These are phyloP conservation scores for Malassezia yamatoensis DNA, from an alignment of 1,284 basidiomycete species.

Conservation along the genomic window DNA sequence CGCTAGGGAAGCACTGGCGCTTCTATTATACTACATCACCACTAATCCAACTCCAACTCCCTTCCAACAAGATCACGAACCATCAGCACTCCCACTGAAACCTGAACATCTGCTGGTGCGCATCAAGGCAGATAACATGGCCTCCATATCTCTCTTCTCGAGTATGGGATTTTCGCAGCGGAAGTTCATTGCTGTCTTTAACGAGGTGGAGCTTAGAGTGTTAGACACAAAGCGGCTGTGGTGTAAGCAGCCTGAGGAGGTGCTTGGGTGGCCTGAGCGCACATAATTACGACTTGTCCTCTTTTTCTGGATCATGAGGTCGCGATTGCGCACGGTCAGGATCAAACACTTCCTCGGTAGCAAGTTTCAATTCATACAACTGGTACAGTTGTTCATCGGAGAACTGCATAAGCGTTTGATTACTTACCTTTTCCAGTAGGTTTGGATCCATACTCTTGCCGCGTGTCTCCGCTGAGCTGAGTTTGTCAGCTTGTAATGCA, in stretches of 20 bases:
- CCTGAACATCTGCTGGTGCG: conserved; percentile 12
- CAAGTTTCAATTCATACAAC: conserved; percentile 44
- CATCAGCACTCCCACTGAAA: conserved; percentile 18
- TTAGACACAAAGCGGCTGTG: not conserved
- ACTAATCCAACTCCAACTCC: conserved; percentile 15
- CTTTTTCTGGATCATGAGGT: conserved; percentile 1
- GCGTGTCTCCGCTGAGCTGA: conserved; percentile 18
- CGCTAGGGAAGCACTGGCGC: conserved; percentile 44
- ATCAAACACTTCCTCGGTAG: conserved; percentile 32
- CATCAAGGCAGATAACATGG: not conserved
- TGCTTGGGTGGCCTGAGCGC: conserved; percentile 3
- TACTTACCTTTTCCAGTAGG: conserved; percentile 27
- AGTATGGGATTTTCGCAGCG: conserved; percentile 24
- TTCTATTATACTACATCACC: conserved; percentile 43
- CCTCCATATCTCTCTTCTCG: conserved; percentile 28
- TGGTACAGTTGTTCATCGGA: conserved; percentile 48
- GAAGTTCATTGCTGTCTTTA: conserved; percentile 7
- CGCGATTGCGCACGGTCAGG: conserved; percentile 27
- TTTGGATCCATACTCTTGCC: conserved; percentile 29
- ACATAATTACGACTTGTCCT: not conserved
- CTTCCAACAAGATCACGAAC: not conserved
- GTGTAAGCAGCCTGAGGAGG: not conserved
- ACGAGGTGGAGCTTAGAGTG: conserved; percentile 13
- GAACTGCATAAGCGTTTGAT: conserved; percentile 17
- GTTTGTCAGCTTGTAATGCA: conserved; percentile 27